Base-by-base conservation (phyloP, 2,329 filamentous ascomycete species). In the Fusarium torreyae region DNA sequence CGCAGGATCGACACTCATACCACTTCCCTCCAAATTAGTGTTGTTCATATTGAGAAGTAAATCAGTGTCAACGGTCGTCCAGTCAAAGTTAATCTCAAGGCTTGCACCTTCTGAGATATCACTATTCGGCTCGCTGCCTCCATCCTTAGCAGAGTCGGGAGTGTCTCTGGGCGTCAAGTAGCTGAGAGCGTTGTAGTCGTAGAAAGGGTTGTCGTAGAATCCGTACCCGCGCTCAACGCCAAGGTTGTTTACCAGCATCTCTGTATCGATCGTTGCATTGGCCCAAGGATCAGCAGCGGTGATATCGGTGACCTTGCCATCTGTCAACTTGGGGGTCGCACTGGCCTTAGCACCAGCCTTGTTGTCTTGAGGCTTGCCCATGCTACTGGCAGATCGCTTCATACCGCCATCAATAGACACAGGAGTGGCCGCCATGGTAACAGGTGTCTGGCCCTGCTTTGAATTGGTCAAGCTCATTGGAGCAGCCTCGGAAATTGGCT, bases 131-230 rank as follows among this genome's bases (percentile, higher is more conserved):
- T 90, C 88, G 40, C 88, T 89, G 10, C 81, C 77, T 6, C 86
- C 84, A 58, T 90, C 88, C 75, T 89, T 89, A 76, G 83, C 87
- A 3, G 88, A 90, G 69, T 90, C 88, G 1, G 88, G 89, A 9
- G 89, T 91, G 73, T 90, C 87, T 63, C 89, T 88, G 1, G 88
- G 88, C 24, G 88, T 88, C 58, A 86, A 89, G 10, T 86, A 79
- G 55, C 78, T 82, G 74, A 86, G 83, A 65, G 90, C 86, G 14
- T 82, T 81, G 56, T 88, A 84, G 4, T 85, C 81, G 18, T 65
- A 53, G 42, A 53, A 60, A 7, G 62, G 53, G n/a, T 65, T 65
- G 15, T 84, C 87, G 57, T 57, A 71, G 75, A 48, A 79, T 64
- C 15, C 79, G 75, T 40, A 40, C 20, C 66, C 63, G 20, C 74